Evolutionary conservation across 805 yeast genomes (phyloP).

Genomic region (Cyberlindnera maclurae): DNA sequence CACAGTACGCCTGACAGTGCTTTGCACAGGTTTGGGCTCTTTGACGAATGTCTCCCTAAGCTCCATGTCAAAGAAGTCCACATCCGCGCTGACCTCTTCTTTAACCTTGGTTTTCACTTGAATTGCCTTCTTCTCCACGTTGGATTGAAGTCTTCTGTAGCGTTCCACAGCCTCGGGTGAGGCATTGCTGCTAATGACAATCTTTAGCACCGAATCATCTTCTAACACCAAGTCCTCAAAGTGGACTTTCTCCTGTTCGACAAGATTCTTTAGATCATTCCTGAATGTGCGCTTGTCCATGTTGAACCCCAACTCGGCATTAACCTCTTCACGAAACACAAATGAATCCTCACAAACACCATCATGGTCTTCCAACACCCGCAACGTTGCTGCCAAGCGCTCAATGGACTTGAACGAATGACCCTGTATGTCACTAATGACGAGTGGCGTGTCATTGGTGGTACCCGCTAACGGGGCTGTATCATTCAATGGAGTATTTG

Average conservation of each 20-base stretch:
- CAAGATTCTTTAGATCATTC: conserved; percentile 35
- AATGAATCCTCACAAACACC: conserved; percentile 42
- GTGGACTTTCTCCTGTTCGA: conserved; percentile 24
- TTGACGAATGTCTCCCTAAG: conserved; percentile 14
- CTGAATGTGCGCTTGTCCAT: conserved; percentile 50
- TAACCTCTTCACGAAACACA: conserved; percentile 32
- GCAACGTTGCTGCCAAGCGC: conserved; percentile 37
- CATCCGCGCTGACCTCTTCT: conserved; percentile 17
- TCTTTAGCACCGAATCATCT: conserved; percentile 11
- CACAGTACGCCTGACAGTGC: neutral
- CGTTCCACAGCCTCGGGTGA: conserved; percentile 3
- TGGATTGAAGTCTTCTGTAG: neutral
- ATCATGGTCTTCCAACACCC: conserved; percentile 33
- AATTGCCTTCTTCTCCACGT: conserved; percentile 1
- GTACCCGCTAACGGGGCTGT: neutral
- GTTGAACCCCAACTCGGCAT: conserved; percentile 34
- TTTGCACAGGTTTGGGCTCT: neutral
- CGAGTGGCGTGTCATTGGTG: neutral
- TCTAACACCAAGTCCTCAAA: conserved; percentile 18
- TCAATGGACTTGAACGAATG: conserved; percentile 37
- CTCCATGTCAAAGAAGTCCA: conserved; percentile 23
- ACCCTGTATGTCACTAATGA: conserved; percentile 30
- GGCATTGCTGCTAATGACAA: conserved; percentile 24
- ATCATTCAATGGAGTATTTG: neutral
- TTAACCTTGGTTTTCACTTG: conserved; percentile 1